Conservation (phyloP, 1,284 basidiomycete genomes). For the Amanita bisporigera region DNA sequence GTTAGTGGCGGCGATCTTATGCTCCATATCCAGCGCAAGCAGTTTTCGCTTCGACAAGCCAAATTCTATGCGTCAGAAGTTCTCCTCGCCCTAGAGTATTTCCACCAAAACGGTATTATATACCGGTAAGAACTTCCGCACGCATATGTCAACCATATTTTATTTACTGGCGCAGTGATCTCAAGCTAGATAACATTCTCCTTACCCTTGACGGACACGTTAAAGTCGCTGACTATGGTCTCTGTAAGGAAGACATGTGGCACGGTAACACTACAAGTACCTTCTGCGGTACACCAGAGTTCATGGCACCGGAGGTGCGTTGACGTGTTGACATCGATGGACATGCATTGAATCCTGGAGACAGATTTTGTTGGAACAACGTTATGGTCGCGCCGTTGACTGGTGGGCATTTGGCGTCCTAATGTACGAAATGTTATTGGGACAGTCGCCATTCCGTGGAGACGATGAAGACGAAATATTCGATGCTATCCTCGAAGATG, state of each 20-base stretch:
- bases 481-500: conserved; percentile 98
- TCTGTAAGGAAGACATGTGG: conserved; percentile 99
- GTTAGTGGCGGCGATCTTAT: conserved; percentile 97
- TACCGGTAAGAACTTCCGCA: conserved; percentile 71
- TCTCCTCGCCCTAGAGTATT: conserved; percentile 95
- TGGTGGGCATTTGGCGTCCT: conserved; percentile 99
- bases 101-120: conserved; percentile 98
- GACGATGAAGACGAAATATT: conserved; percentile 99
- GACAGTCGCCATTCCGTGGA: conserved; percentile 98
- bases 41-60: conserved; percentile 94
- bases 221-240: conserved; percentile 98
- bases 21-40: conserved; percentile 92
- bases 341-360: conserved; percentile 8
- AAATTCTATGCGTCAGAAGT: conserved; percentile 99
- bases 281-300: conserved; percentile 99
- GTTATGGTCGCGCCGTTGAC: conserved; percentile 97
- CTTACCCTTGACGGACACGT: conserved; percentile 97
- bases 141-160: conserved; percentile 6
- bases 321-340: not conserved
- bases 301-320: conserved; percentile 97
- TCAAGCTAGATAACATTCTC: conserved; percentile 99
- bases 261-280: conserved; percentile 96
- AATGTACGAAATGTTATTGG: conserved; percentile 99
- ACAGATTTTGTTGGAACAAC: conserved; percentile 96
- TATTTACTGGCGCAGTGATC: conserved; percentile 62